phyloP scores from a whole-genome alignment of 495 filamentous ascomycete genomes.

The Stereocaulon alpinum region DNA sequence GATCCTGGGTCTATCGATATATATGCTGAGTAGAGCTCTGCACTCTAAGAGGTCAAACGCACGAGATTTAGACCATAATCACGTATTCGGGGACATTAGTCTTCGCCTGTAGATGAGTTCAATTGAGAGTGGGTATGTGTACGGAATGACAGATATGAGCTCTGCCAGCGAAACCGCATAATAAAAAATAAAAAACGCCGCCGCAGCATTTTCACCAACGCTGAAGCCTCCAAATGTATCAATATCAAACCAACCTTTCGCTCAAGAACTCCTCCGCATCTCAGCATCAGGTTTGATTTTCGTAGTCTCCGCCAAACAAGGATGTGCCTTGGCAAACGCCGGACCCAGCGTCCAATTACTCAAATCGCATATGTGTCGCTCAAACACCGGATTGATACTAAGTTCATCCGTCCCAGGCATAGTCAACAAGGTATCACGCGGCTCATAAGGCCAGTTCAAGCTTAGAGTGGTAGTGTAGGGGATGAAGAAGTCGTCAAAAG shows the following conservation, averaged over 20 bases:
- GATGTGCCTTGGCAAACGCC: constrained; percentile 53
- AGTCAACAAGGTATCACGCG: constrained; percentile 47
- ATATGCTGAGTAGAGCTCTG: too few species aligned
- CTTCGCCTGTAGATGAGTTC: too few species aligned
- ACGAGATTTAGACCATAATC: too few species aligned
- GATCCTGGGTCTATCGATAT: too few species aligned
- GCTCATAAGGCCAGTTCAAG: constrained; percentile 71
- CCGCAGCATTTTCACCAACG: neutral
- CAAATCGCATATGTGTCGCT: constrained; percentile 55
- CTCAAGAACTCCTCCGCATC: constrained; percentile 1
- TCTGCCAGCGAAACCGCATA: too few species aligned
- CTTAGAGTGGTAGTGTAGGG: constrained; percentile 62
- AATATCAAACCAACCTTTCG: neutral
- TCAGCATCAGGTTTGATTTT: constrained; percentile 31
- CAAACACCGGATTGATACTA: constrained; percentile 71
- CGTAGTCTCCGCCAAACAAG: constrained; percentile 44
- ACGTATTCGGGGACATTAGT: too few species aligned
- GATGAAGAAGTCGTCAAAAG: constrained; percentile 71
- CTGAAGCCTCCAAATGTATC: neutral
- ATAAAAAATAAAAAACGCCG: too few species aligned
- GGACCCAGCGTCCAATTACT: constrained; percentile 71
- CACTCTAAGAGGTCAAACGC: too few species aligned
- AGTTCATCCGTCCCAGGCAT: constrained; percentile 46
- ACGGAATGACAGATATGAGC: too few species aligned
- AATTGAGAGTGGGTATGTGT: too few species aligned